phyloP scores from a whole-genome alignment of 768 basidiomycete species.

The Rhizopogon vinicolor region DNA sequence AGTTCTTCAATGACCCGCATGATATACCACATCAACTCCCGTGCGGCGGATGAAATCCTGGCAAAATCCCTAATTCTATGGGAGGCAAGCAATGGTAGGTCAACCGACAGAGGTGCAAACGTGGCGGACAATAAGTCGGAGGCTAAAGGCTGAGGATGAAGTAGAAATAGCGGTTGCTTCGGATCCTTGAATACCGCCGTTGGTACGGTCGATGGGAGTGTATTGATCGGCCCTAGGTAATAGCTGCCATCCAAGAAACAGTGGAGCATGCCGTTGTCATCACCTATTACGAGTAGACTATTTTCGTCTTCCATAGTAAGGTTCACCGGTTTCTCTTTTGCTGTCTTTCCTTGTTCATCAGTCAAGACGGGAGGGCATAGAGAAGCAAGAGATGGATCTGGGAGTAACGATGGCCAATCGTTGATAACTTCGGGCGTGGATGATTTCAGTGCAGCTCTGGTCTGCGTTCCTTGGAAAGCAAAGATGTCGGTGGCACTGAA shows the following conservation, averaged over 20 bases:
- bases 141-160: constrained; percentile 34
- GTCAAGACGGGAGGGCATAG: constrained; percentile 21
- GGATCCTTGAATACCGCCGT: constrained; percentile 38
- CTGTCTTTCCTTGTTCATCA: constrained; percentile 24
- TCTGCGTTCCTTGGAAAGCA: constrained; percentile 70
- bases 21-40: constrained; percentile 69
- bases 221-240: constrained; percentile 51
- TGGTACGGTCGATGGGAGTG: constrained; percentile 15
- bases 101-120: constrained; percentile 39
- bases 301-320: constrained; percentile 44
- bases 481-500: constrained; percentile 74
- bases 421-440: constrained; percentile 56
- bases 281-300: constrained; percentile 61
- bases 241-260: constrained; percentile 76
- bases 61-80: constrained; percentile 65
- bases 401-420: constrained; percentile 63
- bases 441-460: constrained; percentile 37
- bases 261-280: constrained; percentile 53
- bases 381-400: constrained; percentile 58
- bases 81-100: constrained; percentile 53
- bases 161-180: constrained; percentile 41
- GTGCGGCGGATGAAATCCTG: constrained; percentile 59
- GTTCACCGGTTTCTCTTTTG: constrained; percentile 38
- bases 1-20: constrained; percentile 71
- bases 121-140: constrained; percentile 22